phyloP scores from a whole-genome alignment of 257 asterid species.

The Oldenlandia corymbosa region DNA sequence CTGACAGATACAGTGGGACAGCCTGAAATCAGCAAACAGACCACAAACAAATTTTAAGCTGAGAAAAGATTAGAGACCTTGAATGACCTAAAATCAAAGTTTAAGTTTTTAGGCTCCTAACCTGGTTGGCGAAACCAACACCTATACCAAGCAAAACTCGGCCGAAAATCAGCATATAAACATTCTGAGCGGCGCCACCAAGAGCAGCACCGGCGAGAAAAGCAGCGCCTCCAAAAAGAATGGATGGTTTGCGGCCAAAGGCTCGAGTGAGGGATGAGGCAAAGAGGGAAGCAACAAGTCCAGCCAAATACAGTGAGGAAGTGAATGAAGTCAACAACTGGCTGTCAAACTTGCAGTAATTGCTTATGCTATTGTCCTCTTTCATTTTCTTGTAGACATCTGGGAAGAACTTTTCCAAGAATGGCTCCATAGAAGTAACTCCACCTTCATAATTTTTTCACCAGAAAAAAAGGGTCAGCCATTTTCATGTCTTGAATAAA shows the following conservation, averaged over 20 bases:
- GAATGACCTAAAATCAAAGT: neutral
- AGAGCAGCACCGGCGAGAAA: constrained; percentile 69
- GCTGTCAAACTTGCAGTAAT: constrained; percentile 75
- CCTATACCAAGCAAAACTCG: constrained; percentile 70
- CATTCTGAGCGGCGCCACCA: constrained; percentile 54
- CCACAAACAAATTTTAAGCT: neutral
- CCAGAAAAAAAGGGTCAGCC: too few relatives aligned
- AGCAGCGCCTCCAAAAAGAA: constrained; percentile 60
- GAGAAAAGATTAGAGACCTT: neutral
- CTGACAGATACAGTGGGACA: constrained; percentile 77
- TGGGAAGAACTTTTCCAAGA: constrained; percentile 58
- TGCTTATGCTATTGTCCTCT: constrained; percentile 49
- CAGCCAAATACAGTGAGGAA: constrained; percentile 72
- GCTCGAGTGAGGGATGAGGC: constrained; percentile 52
- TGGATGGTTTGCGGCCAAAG: constrained; percentile 57
- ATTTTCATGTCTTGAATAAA: too few relatives aligned
- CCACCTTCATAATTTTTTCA: constrained; percentile 58
- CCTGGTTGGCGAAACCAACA: constrained; percentile 83
- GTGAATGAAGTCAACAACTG: constrained; percentile 63
- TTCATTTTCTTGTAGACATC: constrained; percentile 53
- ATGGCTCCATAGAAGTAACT: constrained; percentile 79
- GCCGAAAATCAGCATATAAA: constrained; percentile 64
- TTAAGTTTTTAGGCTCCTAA: too few relatives aligned
- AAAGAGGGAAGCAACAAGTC: constrained; percentile 56
- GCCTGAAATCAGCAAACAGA: constrained; percentile 36